phyloP scores from a whole-genome alignment of 2,329 filamentous ascomycete genomes.

The Lizonia empirigonia region DNA sequence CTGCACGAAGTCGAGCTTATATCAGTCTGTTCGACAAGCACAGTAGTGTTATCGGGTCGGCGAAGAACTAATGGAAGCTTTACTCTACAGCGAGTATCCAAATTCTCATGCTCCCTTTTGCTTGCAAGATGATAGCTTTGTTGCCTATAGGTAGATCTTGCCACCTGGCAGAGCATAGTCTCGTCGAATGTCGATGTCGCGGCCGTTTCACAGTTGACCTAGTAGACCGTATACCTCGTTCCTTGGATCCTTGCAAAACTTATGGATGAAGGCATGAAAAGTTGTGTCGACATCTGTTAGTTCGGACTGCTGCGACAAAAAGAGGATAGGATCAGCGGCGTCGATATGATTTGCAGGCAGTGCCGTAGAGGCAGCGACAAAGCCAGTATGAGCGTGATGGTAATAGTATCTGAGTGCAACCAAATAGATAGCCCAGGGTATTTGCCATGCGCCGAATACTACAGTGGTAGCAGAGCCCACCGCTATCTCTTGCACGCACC shows the following conservation, averaged over 20 bases:
- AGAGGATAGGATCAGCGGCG: slow-evolving; percentile 1
- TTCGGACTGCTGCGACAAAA: background rate
- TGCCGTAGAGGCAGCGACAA: background rate
- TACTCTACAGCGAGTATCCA: slow-evolving; percentile 6
- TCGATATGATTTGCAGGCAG: slow-evolving; percentile 6
- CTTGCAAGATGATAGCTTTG: background rate
- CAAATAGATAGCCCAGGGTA: background rate
- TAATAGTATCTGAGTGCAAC: background rate
- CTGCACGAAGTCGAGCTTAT: background rate
- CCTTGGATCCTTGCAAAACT: slow-evolving; percentile 8
- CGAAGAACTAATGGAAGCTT: slow-evolving; percentile 8
- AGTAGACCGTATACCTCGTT: slow-evolving; percentile 6
- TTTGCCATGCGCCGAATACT: background rate
- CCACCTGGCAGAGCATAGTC: background rate
- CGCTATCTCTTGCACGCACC: slow-evolving; percentile 4
- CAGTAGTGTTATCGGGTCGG: no score
- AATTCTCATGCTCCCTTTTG: background rate
- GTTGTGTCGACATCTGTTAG: background rate
- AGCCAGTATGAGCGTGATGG: background rate
- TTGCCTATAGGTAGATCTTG: background rate
- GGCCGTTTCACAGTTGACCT: background rate
- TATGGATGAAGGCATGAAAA: background rate
- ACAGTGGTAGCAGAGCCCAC: slow-evolving; percentile 1
- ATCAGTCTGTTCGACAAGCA: background rate
- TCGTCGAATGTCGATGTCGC: background rate